These are phyloP conservation scores for Gremmenia infestans DNA, from an alignment of 2,329 filamentous ascomycete genomes.

Conservation along the genomic window DNA sequence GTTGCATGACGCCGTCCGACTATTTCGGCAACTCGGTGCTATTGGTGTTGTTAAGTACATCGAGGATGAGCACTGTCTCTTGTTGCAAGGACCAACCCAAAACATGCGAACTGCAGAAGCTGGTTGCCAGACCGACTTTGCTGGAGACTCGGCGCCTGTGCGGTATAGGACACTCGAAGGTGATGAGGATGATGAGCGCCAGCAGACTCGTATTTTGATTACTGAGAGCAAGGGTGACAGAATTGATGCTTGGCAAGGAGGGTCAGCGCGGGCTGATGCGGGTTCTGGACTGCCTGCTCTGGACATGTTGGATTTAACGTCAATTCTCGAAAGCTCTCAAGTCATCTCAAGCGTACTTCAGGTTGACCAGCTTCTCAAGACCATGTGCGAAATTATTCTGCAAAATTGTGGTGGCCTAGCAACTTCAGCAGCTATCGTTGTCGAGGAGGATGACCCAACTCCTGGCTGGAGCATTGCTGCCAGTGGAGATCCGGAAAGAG, in stretches of 20 bases:
- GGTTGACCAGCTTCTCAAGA: conserved; percentile 70
- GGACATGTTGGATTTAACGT: conserved; percentile 78
- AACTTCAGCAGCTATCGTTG: conserved; percentile 67
- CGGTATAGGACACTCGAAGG: conserved; percentile 47
- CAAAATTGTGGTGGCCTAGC: conserved; percentile 69
- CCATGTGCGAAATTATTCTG: conserved; percentile 76
- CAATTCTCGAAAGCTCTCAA: conserved; percentile 73
- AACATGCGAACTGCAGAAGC: conserved; percentile 57
- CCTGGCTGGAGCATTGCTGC: conserved; percentile 65
- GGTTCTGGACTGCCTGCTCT: conserved; percentile 64
- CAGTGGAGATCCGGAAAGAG: conserved; percentile 65
- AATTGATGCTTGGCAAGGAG: conserved; percentile 58
- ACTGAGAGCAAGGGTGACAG: conserved; percentile 51
- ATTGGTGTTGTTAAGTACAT: conserved; percentile 64
- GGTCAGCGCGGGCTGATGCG: conserved; percentile 51
- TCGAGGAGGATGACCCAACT: conserved; percentile 56
- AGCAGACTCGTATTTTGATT: conserved; percentile 33
- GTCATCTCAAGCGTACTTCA: conserved; percentile 74
- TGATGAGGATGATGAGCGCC: conserved; percentile 33
- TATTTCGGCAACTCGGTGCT: conserved; percentile 66
- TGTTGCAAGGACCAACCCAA: conserved; percentile 58
- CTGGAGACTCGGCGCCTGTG: conserved; percentile 48
- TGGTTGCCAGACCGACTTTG: conserved; percentile 67
- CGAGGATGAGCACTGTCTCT: conserved; percentile 60
- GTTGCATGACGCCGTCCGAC: conserved; percentile 59